Conservation (phyloP, 129 eudicot genomes). For the Heracleum sosnowskyi region DNA sequence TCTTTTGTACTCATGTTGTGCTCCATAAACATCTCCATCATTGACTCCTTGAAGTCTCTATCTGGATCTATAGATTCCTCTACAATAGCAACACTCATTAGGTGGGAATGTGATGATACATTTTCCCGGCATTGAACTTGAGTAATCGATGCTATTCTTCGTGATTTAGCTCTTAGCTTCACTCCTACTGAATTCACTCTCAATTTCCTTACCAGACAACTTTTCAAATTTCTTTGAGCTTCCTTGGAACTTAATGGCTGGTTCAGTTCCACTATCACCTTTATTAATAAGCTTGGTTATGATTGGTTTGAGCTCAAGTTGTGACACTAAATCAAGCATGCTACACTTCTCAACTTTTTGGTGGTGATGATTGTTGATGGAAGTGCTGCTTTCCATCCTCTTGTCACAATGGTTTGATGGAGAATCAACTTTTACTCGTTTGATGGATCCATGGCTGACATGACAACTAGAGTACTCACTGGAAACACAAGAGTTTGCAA, state of each 20-base stretch:
- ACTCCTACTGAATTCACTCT: slow-evolving; percentile 23
- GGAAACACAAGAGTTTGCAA: slow-evolving; percentile 8
- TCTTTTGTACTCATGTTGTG: slow-evolving; percentile 35
- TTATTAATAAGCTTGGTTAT: neutral
- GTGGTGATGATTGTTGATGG: neutral
- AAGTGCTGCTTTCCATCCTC: neutral
- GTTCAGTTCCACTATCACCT: neutral
- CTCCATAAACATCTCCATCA: slow-evolving; percentile 81
- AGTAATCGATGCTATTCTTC: slow-evolving; percentile 34
- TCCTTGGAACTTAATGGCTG: neutral
- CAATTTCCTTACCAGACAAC: slow-evolving; percentile 7
- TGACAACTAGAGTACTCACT: slow-evolving; percentile 12
- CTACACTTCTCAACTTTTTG: neutral
- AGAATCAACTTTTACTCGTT: neutral
- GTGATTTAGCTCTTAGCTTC: slow-evolving; percentile 46
- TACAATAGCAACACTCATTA: slow-evolving; percentile 48
- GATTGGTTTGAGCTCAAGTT: slow-evolving; percentile 12
- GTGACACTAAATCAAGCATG: slow-evolving; percentile 7
- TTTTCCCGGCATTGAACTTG: slow-evolving; percentile 37
- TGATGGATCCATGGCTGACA: neutral
- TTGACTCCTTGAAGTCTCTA: slow-evolving; percentile 5
- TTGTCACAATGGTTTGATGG: neutral
- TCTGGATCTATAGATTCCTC: slow-evolving; percentile 18
- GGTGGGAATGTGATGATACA: neutral
- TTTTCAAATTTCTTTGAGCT: neutral